phyloP scores from a whole-genome alignment of 805 yeast species.

The Kluyveromyces siamensis region DNA sequence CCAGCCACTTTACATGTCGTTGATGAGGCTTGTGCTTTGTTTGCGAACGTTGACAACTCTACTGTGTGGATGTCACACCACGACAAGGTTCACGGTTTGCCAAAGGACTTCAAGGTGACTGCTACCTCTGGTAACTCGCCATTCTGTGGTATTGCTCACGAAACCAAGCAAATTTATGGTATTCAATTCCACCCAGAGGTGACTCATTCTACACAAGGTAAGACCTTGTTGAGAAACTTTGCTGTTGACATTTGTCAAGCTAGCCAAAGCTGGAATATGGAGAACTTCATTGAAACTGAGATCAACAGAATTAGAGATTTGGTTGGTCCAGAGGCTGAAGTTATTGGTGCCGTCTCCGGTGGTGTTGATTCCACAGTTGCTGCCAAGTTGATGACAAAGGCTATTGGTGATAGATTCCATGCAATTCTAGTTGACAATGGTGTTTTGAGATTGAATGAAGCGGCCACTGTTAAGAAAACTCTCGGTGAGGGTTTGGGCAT shows the following conservation, averaged over 20 bases:
- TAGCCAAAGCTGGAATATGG: slow-evolving; percentile 92
- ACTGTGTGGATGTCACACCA: slow-evolving; percentile 99
- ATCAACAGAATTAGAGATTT: slow-evolving; percentile 81
- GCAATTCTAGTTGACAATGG: slow-evolving; percentile 98
- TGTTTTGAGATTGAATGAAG: slow-evolving; percentile 92
- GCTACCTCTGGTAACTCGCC: slow-evolving; percentile 95
- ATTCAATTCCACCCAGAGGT: slow-evolving; percentile 99
- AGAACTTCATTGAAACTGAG: slow-evolving; percentile 94
- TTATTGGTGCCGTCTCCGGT: slow-evolving; percentile 98
- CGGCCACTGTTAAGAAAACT: slow-evolving; percentile 78
- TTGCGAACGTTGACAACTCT: slow-evolving; percentile 84
- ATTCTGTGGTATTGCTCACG: slow-evolving; percentile 83
- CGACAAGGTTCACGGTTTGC: slow-evolving; percentile 86
- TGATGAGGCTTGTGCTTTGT: slow-evolving; percentile 60
- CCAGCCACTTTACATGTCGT: slow-evolving; percentile 81
- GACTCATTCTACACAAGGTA: slow-evolving; percentile 91
- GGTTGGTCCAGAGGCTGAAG: slow-evolving; percentile 97
- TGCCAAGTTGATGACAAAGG: slow-evolving; percentile 95
- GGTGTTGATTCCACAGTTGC: slow-evolving; percentile 99
- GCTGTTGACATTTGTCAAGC: slow-evolving; percentile 88
- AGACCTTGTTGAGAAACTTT: slow-evolving; percentile 76
- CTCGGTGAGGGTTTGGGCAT: slow-evolving; percentile 90
- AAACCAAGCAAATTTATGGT: slow-evolving; percentile 70
- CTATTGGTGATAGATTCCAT: slow-evolving; percentile 97
- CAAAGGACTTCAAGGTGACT: slow-evolving; percentile 78